A percentile compares a stretch with the other conserved stretches of the same genome.
Evolutionary conservation across 257 asterid genomes (phyloP).

Genomic region (Leptodermis oblonga): DNA sequence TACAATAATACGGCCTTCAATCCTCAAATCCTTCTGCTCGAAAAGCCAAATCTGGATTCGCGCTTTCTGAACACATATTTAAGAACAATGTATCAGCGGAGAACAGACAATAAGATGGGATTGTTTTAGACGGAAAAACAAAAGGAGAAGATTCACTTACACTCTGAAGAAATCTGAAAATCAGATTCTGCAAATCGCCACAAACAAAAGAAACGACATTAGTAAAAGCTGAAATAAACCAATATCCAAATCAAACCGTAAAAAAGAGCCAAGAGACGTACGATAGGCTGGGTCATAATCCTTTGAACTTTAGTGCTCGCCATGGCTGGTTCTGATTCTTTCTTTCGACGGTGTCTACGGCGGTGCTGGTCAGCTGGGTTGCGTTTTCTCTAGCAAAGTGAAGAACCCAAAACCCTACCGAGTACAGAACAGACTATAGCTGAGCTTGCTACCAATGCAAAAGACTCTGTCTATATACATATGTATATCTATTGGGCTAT

Average conservation of each 20-base stretch:
- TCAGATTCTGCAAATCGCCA: conserved; percentile 42
- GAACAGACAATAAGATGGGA: background rate
- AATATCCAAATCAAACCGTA: background rate
- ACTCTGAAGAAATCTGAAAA: conserved; percentile 64
- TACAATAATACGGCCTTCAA: conserved; percentile 61
- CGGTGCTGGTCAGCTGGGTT: background rate
- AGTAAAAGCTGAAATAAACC: background rate
- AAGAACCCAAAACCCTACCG: conserved; percentile 6
- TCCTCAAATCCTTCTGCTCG: conserved; percentile 63
- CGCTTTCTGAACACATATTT: conserved; percentile 37
- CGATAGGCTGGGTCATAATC: conserved; percentile 71
- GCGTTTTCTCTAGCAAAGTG: background rate
- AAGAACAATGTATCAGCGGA: background rate
- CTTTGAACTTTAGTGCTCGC: conserved; percentile 62
- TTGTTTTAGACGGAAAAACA: too few relatives aligned
- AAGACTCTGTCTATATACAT: background rate
- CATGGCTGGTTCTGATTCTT: conserved; percentile 34
- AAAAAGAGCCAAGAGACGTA: conserved; percentile 10
- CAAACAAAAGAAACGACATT: background rate
- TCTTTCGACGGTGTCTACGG: background rate
- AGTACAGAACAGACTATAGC: too few relatives aligned
- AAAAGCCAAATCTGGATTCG: conserved; percentile 59
- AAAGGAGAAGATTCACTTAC: conserved; percentile 27
- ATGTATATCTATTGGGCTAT: background rate
- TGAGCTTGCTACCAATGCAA: background rate